Evolutionary conservation across 106 monocot species (phyloP), one percentile per base, ranked within the genome.

Genomic region (Dendrobium huoshanense): DNA sequence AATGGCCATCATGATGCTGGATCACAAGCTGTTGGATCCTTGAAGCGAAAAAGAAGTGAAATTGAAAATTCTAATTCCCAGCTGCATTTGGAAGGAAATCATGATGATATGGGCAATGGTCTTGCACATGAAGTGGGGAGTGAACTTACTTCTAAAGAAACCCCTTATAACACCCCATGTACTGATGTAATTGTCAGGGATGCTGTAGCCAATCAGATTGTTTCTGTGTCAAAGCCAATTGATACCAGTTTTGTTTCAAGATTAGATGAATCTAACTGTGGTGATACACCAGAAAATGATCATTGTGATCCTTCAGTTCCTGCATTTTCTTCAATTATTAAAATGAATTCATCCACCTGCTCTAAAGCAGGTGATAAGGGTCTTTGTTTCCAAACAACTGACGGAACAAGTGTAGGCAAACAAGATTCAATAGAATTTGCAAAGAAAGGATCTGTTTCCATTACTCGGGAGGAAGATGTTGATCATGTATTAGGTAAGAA

Each of bases 31-130:
- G 5, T 75, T 51, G 83, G 73, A n/a, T 84, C 77, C 40, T 79
- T 92, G 76, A 95, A 98, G 78, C 88, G 85, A 47, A 93, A 91
- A 88, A 90, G 88, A 90, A 82, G 54, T 75, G 88, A 75, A 40
- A 51, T 87, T 85, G 91, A 88, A 68, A 9, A 17, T 54, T 67
- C 4, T 78, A 29, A 8, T 41, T 77, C 82, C 29, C 43, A 24
- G 55, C 41, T 56, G 20, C 58, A 37, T 44, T 15, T 47, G 29
- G 68, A 64, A 43, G 58, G 7, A 24, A 61, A 82, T 51, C 3
- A 77, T 42, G 73, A 45, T 79, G 45, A 37, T 33, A 19, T 13
- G 75, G 75, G 27, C 1, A 44, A 77, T 77, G 27, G 16, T 27
- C 27, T 29, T 72, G 45, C 84, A 8, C 29, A 13, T 75, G 58